Conservation (phyloP, 768 basidiomycete genomes). For the Neoboletus subvelutipes region DNA sequence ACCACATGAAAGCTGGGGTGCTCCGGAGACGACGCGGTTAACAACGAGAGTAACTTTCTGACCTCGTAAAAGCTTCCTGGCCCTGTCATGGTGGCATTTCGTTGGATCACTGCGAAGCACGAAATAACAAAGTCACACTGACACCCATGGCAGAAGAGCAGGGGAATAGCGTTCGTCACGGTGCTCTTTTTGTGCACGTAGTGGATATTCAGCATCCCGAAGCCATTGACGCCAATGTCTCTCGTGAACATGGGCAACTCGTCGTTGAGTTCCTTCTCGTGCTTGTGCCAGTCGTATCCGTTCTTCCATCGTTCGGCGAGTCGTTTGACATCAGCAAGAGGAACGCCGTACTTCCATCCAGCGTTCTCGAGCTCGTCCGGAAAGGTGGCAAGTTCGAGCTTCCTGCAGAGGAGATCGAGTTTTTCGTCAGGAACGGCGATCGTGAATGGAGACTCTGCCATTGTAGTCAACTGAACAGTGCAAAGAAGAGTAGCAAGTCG, state of each 20-base stretch:
- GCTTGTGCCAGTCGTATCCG: background rate
- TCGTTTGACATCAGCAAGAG: background rate
- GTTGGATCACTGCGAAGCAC: background rate
- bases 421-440: too few relatives aligned
- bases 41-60: constrained; percentile 52
- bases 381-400: background rate
- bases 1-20: constrained; percentile 61
- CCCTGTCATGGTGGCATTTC: constrained; percentile 37
- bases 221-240: background rate
- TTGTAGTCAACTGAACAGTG: too few relatives aligned
- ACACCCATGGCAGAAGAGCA: background rate
- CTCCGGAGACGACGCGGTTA: constrained; percentile 37
- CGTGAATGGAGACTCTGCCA: too few relatives aligned
- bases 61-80: constrained; percentile 59
- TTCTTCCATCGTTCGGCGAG: background rate
- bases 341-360: background rate
- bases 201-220: background rate
- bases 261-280: background rate
- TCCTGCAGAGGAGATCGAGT: background rate
- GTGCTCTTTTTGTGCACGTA: background rate
- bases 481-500: too few relatives aligned
- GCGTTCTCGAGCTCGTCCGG: background rate
- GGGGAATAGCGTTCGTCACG: background rate
- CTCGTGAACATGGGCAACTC: background rate
- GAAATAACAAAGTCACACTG: background rate